Conservation (phyloP, 78 protist species). For the Dictyostelium brefeldianum region DNA sequence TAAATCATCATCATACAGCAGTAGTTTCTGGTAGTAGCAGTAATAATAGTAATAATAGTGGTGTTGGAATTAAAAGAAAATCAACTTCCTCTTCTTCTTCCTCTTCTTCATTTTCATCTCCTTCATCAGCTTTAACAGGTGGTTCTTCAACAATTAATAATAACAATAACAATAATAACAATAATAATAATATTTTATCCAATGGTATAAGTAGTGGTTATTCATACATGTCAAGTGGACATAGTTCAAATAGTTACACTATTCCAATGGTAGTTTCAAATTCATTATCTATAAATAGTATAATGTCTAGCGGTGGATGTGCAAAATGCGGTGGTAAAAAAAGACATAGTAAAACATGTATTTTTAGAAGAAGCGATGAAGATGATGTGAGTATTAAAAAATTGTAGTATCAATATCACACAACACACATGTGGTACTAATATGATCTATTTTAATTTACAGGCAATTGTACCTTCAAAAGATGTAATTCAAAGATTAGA, state of each 20-base stretch:
- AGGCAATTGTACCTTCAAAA: constrained; percentile 33
- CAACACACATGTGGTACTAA: not conserved
- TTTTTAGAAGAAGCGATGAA: constrained; percentile 48
- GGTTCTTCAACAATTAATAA: too few relatives aligned
- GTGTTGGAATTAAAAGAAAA: constrained; percentile 17
- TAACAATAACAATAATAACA: not conserved
- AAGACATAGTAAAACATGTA: constrained; percentile 53
- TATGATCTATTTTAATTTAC: not conserved
- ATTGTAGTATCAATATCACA: not conserved
- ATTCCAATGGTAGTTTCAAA: not conserved
- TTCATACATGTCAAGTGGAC: not conserved
- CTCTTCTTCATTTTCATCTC: not conserved
- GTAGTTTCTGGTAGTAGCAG: too few relatives aligned
- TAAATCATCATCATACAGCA: not conserved
- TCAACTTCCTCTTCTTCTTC: not conserved
- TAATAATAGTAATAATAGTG: not conserved
- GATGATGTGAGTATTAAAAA: constrained; percentile 15
- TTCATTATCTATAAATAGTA: not conserved
- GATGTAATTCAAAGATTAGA: constrained; percentile 80
- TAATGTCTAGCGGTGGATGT: constrained; percentile 25
- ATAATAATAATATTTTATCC: not conserved
- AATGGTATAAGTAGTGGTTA: not conserved
- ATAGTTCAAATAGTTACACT: not conserved
- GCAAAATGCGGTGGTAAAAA: constrained; percentile 63
- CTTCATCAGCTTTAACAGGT: not conserved